Evolutionary conservation across 805 yeast species (phyloP).

Genomic region (Ogataea glucozyma): DNA sequence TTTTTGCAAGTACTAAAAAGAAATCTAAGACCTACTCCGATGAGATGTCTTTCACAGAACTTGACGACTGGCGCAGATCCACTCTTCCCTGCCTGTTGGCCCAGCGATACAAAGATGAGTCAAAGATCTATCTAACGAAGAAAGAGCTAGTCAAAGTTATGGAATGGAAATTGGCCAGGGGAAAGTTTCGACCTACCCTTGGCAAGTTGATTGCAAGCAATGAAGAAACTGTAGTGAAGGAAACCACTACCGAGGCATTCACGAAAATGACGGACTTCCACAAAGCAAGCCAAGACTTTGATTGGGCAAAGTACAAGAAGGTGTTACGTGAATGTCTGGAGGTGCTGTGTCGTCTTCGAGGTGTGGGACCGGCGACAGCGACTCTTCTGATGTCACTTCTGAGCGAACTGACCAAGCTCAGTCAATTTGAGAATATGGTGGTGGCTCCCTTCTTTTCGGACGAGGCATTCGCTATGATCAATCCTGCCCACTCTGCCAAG

Average conservation of each 20-base stretch:
- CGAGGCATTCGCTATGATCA: constrained; percentile 42
- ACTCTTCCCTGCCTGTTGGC: constrained; percentile 35
- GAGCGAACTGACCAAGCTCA: constrained; percentile 8
- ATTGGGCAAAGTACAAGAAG: constrained; percentile 21
- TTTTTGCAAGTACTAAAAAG: constrained; percentile 27
- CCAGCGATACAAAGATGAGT: constrained; percentile 26
- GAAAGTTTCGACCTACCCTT: constrained; percentile 46
- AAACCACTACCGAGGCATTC: constrained; percentile 35
- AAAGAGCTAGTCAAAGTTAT: constrained; percentile 42
- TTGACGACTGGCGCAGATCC: constrained; percentile 40
- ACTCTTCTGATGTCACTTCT: constrained; percentile 42
- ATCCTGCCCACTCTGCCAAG: constrained; percentile 26
- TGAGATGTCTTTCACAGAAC: constrained; percentile 33
- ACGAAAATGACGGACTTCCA: constrained; percentile 12
- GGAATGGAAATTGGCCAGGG: constrained; percentile 51
- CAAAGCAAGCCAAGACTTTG: background rate
- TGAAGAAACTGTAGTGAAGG: constrained; percentile 32
- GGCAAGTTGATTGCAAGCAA: constrained; percentile 44
- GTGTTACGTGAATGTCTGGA: constrained; percentile 33
- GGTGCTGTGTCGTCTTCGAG: constrained; percentile 39
- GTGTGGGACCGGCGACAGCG: constrained; percentile 55
- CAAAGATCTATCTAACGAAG: constrained; percentile 31
- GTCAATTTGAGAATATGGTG: constrained; percentile 11
- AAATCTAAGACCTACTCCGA: constrained; percentile 17
- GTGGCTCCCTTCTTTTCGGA: constrained; percentile 52